These are phyloP conservation scores for Ophiostoma fasciatum DNA, from an alignment of 2,329 filamentous ascomycete species.

Conservation along the genomic window DNA sequence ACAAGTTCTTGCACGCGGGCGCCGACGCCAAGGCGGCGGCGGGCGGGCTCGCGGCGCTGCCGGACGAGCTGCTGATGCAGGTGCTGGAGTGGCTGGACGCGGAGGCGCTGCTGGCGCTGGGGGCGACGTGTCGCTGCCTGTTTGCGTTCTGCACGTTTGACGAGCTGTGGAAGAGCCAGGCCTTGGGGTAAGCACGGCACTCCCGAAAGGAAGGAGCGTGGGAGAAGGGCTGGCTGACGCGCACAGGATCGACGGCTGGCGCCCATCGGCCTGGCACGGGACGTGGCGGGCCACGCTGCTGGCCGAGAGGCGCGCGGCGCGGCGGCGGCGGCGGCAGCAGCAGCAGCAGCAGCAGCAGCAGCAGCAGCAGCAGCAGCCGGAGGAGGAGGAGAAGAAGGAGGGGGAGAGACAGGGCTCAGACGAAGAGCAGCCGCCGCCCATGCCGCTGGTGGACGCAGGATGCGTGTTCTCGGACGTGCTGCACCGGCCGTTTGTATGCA, in stretches of 20 bases:
- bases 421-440: too few relatives aligned
- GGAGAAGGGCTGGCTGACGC: too few relatives aligned
- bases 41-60: slow-evolving; percentile 51
- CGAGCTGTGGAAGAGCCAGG: slow-evolving; percentile 78
- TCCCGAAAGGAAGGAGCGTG: too few relatives aligned
- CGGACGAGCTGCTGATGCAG: slow-evolving; percentile 67
- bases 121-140: slow-evolving; percentile 68
- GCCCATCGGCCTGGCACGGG: slow-evolving; percentile 53
- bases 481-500: slow-evolving; percentile 81
- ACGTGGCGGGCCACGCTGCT: slow-evolving; percentile 75
- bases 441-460: too few relatives aligned
- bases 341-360: slow-evolving; percentile 12
- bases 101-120: slow-evolving; percentile 45
- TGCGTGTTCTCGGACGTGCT: slow-evolving; percentile 83
- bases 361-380: slow-evolving; percentile 55
- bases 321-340: not conserved
- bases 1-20: slow-evolving; percentile 53
- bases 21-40: slow-evolving; percentile 51
- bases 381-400: too few relatives aligned
- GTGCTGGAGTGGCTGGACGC: slow-evolving; percentile 63
- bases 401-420: too few relatives aligned
- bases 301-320: slow-evolving; percentile 11
- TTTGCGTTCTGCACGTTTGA: slow-evolving; percentile 75
- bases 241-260: slow-evolving; percentile 12
- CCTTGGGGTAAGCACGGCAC: slow-evolving; percentile 56